phyloP scores from a whole-genome alignment of 345 rosid genomes.

The Lagerstroemia speciosa region DNA sequence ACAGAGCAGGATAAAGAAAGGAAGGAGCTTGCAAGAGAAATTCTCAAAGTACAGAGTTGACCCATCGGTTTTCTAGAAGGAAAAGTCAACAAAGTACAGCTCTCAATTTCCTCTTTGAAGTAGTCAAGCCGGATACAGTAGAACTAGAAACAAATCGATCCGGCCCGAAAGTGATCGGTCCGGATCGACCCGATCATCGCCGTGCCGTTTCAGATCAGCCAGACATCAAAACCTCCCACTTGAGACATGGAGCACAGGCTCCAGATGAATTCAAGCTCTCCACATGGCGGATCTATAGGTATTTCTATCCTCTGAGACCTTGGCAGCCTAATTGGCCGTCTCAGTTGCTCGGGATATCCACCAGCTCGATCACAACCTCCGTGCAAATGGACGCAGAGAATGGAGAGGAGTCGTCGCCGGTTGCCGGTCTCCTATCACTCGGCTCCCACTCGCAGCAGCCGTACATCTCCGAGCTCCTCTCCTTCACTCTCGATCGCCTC shows the following conservation, averaged over 20 bases:
- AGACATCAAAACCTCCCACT: neutral
- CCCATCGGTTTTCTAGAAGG: neutral
- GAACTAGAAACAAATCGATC: too few relatives aligned
- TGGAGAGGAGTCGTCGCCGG: conserved; percentile 26
- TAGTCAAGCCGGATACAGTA: too few relatives aligned
- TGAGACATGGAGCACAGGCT: neutral
- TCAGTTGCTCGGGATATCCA: conserved; percentile 4
- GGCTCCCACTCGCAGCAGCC: conserved; percentile 86
- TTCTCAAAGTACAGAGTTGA: neutral
- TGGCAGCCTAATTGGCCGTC: neutral
- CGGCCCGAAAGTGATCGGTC: too few relatives aligned
- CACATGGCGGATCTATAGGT: neutral
- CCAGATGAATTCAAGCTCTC: neutral
- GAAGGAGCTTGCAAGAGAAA: neutral
- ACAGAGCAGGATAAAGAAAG: neutral
- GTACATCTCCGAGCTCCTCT: conserved; percentile 92
- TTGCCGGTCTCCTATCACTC: conserved; percentile 52
- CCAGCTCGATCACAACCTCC: neutral
- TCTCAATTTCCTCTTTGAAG: neutral
- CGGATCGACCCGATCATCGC: too few relatives aligned
- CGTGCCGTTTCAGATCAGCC: too few relatives aligned
- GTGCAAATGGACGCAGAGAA: conserved; percentile 8
- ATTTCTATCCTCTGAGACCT: neutral
- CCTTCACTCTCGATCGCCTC: conserved; percentile 97
- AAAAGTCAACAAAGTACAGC: conserved; percentile 2